Percentiles rank a stretch among this genome's conserved stretches.
These are phyloP conservation scores for Hypoxylon sp. DNA, from an alignment of 2,329 filamentous ascomycete genomes.

Conservation along the genomic window DNA sequence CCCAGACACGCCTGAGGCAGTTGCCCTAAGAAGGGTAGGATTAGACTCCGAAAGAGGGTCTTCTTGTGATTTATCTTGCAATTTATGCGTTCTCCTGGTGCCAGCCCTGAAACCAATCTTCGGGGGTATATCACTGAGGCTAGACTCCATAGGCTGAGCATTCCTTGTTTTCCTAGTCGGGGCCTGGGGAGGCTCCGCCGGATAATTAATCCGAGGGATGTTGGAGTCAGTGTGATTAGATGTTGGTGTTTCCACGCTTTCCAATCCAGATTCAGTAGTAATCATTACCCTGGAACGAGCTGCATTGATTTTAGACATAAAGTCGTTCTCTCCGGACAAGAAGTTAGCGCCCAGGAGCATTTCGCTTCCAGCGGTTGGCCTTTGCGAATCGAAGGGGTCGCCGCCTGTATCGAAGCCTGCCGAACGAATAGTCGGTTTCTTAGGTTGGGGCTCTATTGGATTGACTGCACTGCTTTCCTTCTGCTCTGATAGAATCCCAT, in stretches of 20 bases:
- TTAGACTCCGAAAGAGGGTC: constrained; percentile 62
- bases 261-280: constrained; percentile 60
- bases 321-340: constrained; percentile 65
- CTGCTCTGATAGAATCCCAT: constrained; percentile 55
- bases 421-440: constrained; percentile 60
- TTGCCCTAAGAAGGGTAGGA: constrained; percentile 57
- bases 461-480: constrained; percentile 57
- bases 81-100: constrained; percentile 57
- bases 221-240: constrained; percentile 61
- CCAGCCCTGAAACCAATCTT: constrained; percentile 73
- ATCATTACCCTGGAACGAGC: constrained; percentile 63
- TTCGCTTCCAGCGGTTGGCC: constrained; percentile 59
- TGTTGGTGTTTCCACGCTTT: constrained; percentile 76
- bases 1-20: constrained; percentile 58
- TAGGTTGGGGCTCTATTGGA: constrained; percentile 59
- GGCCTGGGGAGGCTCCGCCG: constrained; percentile 66
- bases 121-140: constrained; percentile 71
- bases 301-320: constrained; percentile 69
- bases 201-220: constrained; percentile 52
- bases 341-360: constrained; percentile 58
- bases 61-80: constrained; percentile 56
- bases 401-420: constrained; percentile 55
- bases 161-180: constrained; percentile 69
- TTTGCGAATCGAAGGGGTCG: constrained; percentile 68
- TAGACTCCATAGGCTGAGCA: constrained; percentile 66